phyloP scores from a whole-genome alignment of 2,329 filamentous ascomycete genomes.

The Scedosporium minutisporum region DNA sequence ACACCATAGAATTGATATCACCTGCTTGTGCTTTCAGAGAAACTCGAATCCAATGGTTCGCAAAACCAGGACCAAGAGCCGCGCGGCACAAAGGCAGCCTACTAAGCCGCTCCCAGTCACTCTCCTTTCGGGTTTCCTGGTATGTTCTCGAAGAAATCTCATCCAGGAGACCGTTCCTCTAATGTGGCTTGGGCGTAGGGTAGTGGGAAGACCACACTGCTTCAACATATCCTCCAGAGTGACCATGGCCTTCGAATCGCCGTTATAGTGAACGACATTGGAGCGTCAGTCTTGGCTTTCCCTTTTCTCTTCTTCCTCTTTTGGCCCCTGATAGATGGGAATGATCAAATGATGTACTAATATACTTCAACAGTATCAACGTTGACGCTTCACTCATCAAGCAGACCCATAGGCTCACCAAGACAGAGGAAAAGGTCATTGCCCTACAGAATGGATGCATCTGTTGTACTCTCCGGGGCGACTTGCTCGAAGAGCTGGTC shows the following conservation, averaged over 20 bases:
- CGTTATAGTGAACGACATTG: conserved; percentile 66
- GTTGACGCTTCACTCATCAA: conserved; percentile 55
- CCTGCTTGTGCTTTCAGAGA: too few relatives aligned
- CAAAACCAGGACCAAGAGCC: not conserved
- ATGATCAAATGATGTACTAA: not conserved
- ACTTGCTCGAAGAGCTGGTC: conserved; percentile 60
- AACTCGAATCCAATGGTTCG: not conserved
- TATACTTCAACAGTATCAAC: conserved; percentile 37
- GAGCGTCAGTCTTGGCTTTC: conserved; percentile 29
- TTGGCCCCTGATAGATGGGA: not conserved
- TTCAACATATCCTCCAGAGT: conserved; percentile 58
- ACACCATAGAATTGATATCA: not conserved
- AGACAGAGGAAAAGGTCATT: conserved; percentile 55
- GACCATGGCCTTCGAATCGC: conserved; percentile 60
- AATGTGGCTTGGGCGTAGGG: conserved; percentile 32
- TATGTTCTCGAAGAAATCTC: conserved; percentile 16
- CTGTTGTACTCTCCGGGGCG: conserved; percentile 64
- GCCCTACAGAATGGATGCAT: conserved; percentile 67
- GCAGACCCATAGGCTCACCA: conserved; percentile 43
- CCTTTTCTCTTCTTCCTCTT: not conserved
- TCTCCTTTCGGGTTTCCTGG: conserved; percentile 50
- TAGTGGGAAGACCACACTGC: conserved; percentile 61
- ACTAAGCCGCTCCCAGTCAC: conserved; percentile 42
- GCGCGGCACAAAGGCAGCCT: not conserved
- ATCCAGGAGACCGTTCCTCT: not conserved